Base-by-base conservation (phyloP, 192 early-diverging fungal species). In the Kickxella alabastrina region DNA sequence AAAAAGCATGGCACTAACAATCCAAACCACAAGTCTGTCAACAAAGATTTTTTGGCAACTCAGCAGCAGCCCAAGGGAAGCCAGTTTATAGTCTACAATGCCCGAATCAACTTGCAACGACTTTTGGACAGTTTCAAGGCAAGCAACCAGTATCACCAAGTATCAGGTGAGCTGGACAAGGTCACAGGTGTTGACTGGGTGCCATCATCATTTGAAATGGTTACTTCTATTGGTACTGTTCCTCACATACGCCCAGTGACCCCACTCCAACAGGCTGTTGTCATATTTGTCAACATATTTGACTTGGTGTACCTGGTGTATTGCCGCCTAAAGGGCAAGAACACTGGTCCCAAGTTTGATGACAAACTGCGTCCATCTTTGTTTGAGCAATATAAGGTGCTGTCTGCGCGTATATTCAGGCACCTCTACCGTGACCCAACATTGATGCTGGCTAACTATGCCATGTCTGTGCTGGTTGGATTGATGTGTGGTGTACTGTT, bases 401-500 rank as follows among this genome's bases (percentile, higher is more conserved):
- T 81, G 13, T 68, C 78, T 1, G 62, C 78, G 8, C 61, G 80
- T 9, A 72, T 72, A 43, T 67, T 76, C 50, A 57, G 66, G 37
- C 60, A 70, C 37, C 36, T 61, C 17, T 67, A 63, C 38, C 68
- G 70, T 4, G 68, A 71, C 22, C 57, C 64, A 22, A 57, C 58
- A n/a, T 24, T 63, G 27, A 80, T 68, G 64, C 51, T 60, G 19
- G 68, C 65, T 42, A 59, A 66, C 49, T 62, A 68, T 41, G 57
- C 59, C 0, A 53, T 68, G 38, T 61, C 65, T 3, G 44, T 79
- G 18, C 57, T 76, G 34, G 43, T 77, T 39, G 58, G 61, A 1
- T 49, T 82, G 0, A 56, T 85, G 56, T 63, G 80, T 13, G 83
- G 80, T 12, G 58, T 82, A 6, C 57, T 80, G 19, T 80, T 79